Evolutionary conservation across 2,329 filamentous ascomycete genomes (phyloP), one percentile per base, ranked within the genome.

Genomic region (Elsinoe ampelina): DNA sequence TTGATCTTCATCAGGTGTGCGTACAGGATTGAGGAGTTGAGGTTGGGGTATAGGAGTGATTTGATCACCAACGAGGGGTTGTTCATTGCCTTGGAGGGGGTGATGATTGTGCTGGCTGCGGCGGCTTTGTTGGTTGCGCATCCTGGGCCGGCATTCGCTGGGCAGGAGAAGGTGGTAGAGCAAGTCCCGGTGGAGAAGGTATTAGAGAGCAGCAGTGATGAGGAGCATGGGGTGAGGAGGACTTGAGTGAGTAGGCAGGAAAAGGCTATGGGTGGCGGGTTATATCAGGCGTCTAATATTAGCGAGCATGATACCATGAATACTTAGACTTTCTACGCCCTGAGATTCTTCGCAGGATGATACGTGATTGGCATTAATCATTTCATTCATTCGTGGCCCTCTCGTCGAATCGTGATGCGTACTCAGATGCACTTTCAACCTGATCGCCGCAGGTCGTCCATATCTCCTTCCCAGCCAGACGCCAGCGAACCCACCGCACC

Each of bases 1-100:
- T 78, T 76, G 64, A 82, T 87, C 64, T 80, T 86, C 61, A 78
- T 79, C 63, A 73, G 84, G 10, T 82, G 78, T 63, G 77, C 80
- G 41, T 87, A 81, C 68, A 78, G 84, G 57, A 78, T 86, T 38
- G 80, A 79, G 1, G 84, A 87, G 74, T 68, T 87, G 62, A 79
- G 76, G 58, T 72, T 79, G 57, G 84, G 84, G 0, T 87, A 81
- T 78, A 68, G 65, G 5, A 82, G 83, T 0, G 67, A 73, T 17
- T 67, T 86, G 63, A 57, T 60, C 26, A 50, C 48, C n/a, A 50
- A 60, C 32, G 41, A 62, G 41, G 58, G 50, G 5, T 32, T 56
- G 22, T 62, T 62, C 34, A 62, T 62, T 20, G 61, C 50, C 2
- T 26, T 61, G 17, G 69, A 69, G 64, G 71, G 71, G 12, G 58